Conservation (phyloP, 2,329 filamentous ascomycete species). For the Fusarium lyarnte region DNA sequence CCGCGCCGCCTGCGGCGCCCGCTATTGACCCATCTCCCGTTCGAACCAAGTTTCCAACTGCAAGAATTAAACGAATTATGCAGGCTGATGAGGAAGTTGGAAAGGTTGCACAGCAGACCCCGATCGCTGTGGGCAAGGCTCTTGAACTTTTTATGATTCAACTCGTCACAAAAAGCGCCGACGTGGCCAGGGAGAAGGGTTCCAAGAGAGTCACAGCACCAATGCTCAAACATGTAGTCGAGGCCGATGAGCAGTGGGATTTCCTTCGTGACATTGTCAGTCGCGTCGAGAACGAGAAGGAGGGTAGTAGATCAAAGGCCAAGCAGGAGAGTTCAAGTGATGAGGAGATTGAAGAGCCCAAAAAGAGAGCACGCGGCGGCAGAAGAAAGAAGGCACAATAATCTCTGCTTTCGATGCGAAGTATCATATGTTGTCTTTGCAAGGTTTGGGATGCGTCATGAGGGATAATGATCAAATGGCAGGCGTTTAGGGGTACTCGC, state of each 20-base stretch:
- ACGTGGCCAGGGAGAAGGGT: constrained; percentile 81
- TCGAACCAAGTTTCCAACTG: constrained; percentile 95
- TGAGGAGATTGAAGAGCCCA: constrained; percentile 60
- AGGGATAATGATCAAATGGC: constrained; percentile 42
- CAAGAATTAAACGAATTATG: constrained; percentile 98
- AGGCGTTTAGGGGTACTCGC: constrained; percentile 40
- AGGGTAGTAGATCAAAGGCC: constrained; percentile 51
- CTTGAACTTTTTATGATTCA: constrained; percentile 98
- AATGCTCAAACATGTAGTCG: constrained; percentile 91
- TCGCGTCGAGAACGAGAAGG: constrained; percentile 75
- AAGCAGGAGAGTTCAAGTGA: constrained; percentile 65
- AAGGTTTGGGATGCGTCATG: constrained; percentile 34
- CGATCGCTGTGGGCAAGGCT: constrained; percentile 94
- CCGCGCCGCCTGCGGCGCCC: constrained; percentile 49
- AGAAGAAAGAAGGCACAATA: constrained; percentile 60
- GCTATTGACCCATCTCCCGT: constrained; percentile 74
- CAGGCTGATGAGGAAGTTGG: constrained; percentile 98
- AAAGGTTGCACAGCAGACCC: constrained; percentile 97
- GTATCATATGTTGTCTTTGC: neutral
- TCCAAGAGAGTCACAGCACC: constrained; percentile 90
- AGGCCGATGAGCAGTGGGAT: constrained; percentile 91
- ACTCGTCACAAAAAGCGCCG: constrained; percentile 87
- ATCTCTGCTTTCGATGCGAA: neutral
- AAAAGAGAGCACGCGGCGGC: constrained; percentile 58
- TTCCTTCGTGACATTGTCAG: constrained; percentile 91